Base-by-base conservation (phyloP, 2,329 filamentous ascomycete species). In the Fusarium xyrophilum region DNA sequence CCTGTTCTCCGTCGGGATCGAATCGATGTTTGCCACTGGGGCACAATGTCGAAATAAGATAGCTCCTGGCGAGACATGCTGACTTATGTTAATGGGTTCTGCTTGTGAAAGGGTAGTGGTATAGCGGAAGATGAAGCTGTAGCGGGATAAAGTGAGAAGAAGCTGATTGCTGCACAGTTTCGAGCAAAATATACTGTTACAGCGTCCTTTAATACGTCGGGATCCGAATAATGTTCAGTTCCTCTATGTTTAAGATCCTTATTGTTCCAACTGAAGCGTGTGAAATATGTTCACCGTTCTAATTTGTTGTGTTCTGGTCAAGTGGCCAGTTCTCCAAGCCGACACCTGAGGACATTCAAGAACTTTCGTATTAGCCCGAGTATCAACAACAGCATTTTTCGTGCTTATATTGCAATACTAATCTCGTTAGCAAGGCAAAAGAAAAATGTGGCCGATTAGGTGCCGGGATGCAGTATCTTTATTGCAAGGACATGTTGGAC, bases 1-100 rank as follows among this genome's bases (percentile, higher is more conserved):
- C 2, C 3, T 14, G 11, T 23, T 33, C 1, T 17, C 12, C 3
- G 21, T 4, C 14, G 28, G 6, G 30, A 1, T 4, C 0, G 9
- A 19, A 11, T 1, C 2, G 44, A 33, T 6, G 28, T 8, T 5
- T 25, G 21, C 30, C 46, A 36, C 21, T 48, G 9, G 5, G 30
- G 46, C 12, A 35, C 2, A 25, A 25, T 8, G 12, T 35, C 46
- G 7, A 36, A 11, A 8, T 35, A 48, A 15, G 46, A 48, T 6
- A 7, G 2, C 19, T 35, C 6, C 21, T 12, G 12, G 1, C 12
- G 15, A 35, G 30, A 11, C 21, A 48, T 48, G 0, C 13, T 48
- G 9, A 19, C 2, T 10, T 2, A 17, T 21, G 0, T n/a, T 6
- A 1, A 19, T 10, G 8, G 2, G 7, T 19, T 13, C 3, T 11